Conservation (phyloP, 495 filamentous ascomycete species). For the Lophiostoma macrostomum region DNA sequence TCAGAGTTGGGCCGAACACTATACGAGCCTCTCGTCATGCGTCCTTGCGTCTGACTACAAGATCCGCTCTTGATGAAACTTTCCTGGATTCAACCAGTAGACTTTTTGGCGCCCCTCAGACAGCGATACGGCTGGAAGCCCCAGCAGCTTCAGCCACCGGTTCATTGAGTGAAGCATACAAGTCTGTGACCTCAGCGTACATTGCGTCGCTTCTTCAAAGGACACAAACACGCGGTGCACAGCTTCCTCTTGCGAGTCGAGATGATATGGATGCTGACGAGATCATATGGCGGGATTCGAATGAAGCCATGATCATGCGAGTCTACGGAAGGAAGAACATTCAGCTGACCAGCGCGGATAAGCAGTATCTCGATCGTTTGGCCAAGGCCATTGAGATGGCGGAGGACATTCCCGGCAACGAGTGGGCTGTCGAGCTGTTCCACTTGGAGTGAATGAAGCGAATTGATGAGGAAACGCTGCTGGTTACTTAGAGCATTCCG, state of each 20-base stretch:
- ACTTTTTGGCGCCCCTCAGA: background rate
- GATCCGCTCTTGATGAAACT: too few species aligned
- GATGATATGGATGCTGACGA: background rate
- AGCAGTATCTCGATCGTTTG: slow-evolving; percentile 2
- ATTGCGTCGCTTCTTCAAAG: background rate
- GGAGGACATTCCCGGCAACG: slow-evolving; percentile 2
- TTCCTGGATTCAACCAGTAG: background rate
- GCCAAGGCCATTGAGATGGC: slow-evolving; percentile 7
- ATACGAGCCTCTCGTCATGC: too few species aligned
- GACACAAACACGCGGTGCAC: background rate
- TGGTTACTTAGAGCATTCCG: too few species aligned
- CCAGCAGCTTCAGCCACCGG: background rate
- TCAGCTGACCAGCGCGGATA: background rate
- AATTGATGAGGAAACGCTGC: too few species aligned
- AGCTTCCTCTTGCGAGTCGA: background rate
- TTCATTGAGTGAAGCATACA: background rate
- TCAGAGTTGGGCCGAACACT: too few species aligned
- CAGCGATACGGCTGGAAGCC: background rate
- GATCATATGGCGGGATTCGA: slow-evolving; percentile 1
- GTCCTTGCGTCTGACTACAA: too few species aligned
- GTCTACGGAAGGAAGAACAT: slow-evolving; percentile 9
- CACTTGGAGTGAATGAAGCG: too few species aligned
- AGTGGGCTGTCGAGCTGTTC: slow-evolving; percentile 9
- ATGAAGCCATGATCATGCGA: slow-evolving; percentile 5
- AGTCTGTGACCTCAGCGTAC: background rate